These are phyloP conservation scores for Oryza officinalis DNA, from an alignment of 176 grass and related monocot genomes.

Conservation along the genomic window DNA sequence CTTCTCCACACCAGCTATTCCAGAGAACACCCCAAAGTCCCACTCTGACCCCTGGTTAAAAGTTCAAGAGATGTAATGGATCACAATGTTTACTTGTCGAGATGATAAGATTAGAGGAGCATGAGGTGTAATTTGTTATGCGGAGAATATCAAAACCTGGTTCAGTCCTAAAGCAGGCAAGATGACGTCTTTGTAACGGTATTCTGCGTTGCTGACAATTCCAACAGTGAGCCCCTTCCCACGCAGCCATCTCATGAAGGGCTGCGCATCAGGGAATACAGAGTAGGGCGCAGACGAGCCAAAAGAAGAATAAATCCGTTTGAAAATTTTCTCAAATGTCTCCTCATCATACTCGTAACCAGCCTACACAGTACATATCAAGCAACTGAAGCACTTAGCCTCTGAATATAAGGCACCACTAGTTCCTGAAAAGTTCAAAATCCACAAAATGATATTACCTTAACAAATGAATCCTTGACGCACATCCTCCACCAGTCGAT, in stretches of 20 bases:
- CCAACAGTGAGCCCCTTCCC: slow-evolving; percentile 77
- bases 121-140: neutral
- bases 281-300: slow-evolving; percentile 92
- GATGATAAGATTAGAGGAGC: neutral
- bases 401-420: neutral
- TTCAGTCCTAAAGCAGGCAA: slow-evolving; percentile 80
- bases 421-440: slow-evolving; percentile 13
- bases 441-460: slow-evolving; percentile 32
- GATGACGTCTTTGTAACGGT: slow-evolving; percentile 89
- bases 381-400: slow-evolving; percentile 14
- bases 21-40: slow-evolving; percentile 64
- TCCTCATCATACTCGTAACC: slow-evolving; percentile 93
- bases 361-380: slow-evolving; percentile 52
- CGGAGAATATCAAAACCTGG: slow-evolving; percentile 37
- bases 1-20: slow-evolving; percentile 77
- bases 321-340: slow-evolving; percentile 97
- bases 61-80: slow-evolving; percentile 4
- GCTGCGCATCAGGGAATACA: slow-evolving; percentile 72
- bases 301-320: slow-evolving; percentile 82
- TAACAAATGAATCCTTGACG: slow-evolving; percentile 87
- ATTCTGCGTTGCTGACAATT: slow-evolving; percentile 91
- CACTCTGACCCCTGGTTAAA: slow-evolving; percentile 48
- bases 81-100: neutral
- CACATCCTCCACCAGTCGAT: slow-evolving; percentile 92
- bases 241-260: slow-evolving; percentile 75